These are phyloP conservation scores for Kwoniella sp. DNA, from an alignment of 768 basidiomycete species.

Conservation along the genomic window DNA sequence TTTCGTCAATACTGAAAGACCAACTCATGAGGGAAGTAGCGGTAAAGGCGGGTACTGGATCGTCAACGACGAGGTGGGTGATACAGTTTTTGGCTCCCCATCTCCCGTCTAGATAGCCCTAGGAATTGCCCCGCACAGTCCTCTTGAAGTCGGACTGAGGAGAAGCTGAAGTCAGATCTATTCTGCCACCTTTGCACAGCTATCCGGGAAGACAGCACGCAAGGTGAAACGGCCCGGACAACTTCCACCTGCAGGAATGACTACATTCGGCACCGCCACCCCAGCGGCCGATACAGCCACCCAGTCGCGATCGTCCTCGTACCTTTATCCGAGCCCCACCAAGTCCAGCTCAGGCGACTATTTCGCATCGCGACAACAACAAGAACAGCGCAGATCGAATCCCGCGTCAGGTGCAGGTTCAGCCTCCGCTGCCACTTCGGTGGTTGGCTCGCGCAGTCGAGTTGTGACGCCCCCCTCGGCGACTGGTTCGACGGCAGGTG, in stretches of 20 bases:
- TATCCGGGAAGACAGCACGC: constrained; percentile 16
- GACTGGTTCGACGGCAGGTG: neutral
- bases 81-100: too few species aligned
- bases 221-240: constrained; percentile 10
- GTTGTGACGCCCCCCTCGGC: neutral
- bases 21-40: constrained; percentile 2
- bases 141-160: too few species aligned
- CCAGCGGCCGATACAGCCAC: neutral
- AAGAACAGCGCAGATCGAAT: neutral
- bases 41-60: constrained; percentile 29
- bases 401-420: neutral
- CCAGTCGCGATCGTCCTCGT: neutral
- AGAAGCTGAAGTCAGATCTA: too few species aligned
- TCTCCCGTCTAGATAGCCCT: too few species aligned
- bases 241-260: neutral
- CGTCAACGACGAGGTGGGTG: constrained; percentile 21
- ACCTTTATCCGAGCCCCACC: neutral
- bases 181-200: constrained; percentile 1
- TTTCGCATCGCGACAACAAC: neutral
- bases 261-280: neutral
- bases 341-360: constrained; percentile 1
- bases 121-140: too few species aligned
- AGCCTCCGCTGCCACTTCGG: too few species aligned
- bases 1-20: constrained; percentile 16
- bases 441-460: too few species aligned